Evolutionary conservation across 768 basidiomycete species (phyloP).

Genomic region (Rossbeevera mucosa): DNA sequence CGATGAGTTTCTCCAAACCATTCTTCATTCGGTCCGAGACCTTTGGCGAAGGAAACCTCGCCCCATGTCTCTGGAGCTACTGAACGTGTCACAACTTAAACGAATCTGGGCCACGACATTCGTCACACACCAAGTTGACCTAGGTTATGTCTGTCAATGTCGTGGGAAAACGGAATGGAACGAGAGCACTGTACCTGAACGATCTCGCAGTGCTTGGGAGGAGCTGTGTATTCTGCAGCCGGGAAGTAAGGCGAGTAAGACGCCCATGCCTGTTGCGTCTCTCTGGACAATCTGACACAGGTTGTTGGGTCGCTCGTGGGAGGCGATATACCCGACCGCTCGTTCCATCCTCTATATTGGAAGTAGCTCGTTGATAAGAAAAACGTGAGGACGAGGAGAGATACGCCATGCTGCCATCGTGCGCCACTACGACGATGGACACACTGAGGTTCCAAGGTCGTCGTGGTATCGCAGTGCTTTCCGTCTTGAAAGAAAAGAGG

Average conservation of each 20-base stretch:
- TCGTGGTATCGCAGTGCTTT: background rate
- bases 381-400: slow-evolving; percentile 13
- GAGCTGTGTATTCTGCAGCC: slow-evolving; percentile 39
- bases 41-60: slow-evolving; percentile 64
- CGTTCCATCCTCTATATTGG: slow-evolving; percentile 9
- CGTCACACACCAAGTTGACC: slow-evolving; percentile 28
- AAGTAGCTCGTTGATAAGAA: slow-evolving; percentile 11
- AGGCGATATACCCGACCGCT: background rate
- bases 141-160: slow-evolving; percentile 1
- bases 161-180: background rate
- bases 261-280: slow-evolving; percentile 44
- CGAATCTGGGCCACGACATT: background rate
- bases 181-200: slow-evolving; percentile 42
- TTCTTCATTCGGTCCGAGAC: slow-evolving; percentile 39
- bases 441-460: background rate
- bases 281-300: slow-evolving; percentile 12
- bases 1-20: slow-evolving; percentile 51
- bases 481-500: background rate
- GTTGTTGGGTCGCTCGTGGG: background rate
- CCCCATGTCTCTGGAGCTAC: slow-evolving; percentile 78
- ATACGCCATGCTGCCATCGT: background rate
- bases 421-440: background rate
- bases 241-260: slow-evolving; percentile 60
- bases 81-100: slow-evolving; percentile 3
- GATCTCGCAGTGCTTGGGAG: slow-evolving; percentile 47